Evolutionary conservation across 768 basidiomycete genomes (phyloP).

Genomic region (Suillus americanus): DNA sequence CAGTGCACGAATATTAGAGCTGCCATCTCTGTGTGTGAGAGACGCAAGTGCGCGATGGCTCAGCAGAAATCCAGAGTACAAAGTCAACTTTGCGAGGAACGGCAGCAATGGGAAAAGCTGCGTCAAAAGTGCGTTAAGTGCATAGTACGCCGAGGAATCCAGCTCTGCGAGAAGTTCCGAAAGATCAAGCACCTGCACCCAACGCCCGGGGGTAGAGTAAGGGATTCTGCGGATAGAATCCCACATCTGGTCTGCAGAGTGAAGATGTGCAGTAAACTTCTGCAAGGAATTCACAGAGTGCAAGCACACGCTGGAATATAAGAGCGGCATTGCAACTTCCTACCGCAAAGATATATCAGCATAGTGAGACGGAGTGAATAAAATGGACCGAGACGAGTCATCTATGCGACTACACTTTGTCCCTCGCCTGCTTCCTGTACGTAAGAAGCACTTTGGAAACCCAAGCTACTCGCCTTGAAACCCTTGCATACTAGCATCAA

Average conservation of each 20-base stretch:
- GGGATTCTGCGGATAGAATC: conserved; percentile 86
- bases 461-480: conserved; percentile 34
- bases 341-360: conserved; percentile 31
- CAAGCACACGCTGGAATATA: conserved; percentile 59
- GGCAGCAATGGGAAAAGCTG: conserved; percentile 66
- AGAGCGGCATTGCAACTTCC: conserved; percentile 65
- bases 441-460: conserved; percentile 3
- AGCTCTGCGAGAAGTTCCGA: conserved; percentile 48
- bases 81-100: conserved; percentile 51
- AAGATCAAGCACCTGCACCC: conserved; percentile 78
- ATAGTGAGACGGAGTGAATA: conserved; percentile 5
- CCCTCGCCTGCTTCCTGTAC: conserved; percentile 8
- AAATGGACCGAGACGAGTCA: conserved; percentile 1
- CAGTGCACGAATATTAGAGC: conserved; percentile 47
- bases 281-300: conserved; percentile 44
- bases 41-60: conserved; percentile 59
- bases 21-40: conserved; percentile 52
- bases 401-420: conserved; percentile 2
- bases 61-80: conserved; percentile 57
- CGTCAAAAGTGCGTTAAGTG: conserved; percentile 63
- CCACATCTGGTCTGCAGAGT: conserved; percentile 74
- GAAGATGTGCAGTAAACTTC: conserved; percentile 58
- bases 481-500: conserved; percentile 40
- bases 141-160: conserved; percentile 45
- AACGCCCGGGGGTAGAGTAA: conserved; percentile 84